Percentiles rank a stretch among this genome's conserved stretches.
phyloP scores from a whole-genome alignment of 495 filamentous ascomycete species.

The Penicillium manginii region DNA sequence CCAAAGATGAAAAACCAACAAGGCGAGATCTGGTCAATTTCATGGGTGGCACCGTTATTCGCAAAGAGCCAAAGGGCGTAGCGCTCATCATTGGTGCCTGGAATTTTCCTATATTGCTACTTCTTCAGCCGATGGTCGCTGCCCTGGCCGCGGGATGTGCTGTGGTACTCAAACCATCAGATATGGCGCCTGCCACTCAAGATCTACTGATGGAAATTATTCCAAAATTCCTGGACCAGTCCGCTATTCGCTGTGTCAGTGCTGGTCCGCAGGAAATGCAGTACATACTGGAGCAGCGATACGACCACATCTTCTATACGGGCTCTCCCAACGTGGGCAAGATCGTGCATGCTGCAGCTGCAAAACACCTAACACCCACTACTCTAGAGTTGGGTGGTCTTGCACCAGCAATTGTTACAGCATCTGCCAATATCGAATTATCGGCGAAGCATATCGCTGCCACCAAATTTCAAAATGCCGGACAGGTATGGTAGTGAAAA shows the following conservation, averaged over 20 bases:
- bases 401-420: slow-evolving; percentile 84
- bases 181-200: slow-evolving; percentile 68
- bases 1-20: slow-evolving; percentile 68
- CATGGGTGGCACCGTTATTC: slow-evolving; percentile 65
- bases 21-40: slow-evolving; percentile 63
- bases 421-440: slow-evolving; percentile 70
- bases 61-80: slow-evolving; percentile 81
- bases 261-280: slow-evolving; percentile 76
- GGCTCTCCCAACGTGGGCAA: slow-evolving; percentile 71
- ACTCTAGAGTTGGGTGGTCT: slow-evolving; percentile 81
- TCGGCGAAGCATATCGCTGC: slow-evolving; percentile 78
- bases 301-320: slow-evolving; percentile 94
- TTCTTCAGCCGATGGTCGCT: slow-evolving; percentile 74
- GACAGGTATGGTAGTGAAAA: slow-evolving; percentile 53
- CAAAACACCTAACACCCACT: slow-evolving; percentile 85
- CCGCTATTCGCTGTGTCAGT: slow-evolving; percentile 70
- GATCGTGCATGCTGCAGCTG: slow-evolving; percentile 84
- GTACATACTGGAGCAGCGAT: slow-evolving; percentile 76
- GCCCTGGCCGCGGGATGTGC: slow-evolving; percentile 88
- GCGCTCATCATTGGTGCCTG: slow-evolving; percentile 86
- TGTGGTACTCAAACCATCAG: slow-evolving; percentile 81
- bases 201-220: slow-evolving; percentile 75
- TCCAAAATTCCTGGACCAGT: slow-evolving; percentile 67
- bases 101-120: slow-evolving; percentile 81
- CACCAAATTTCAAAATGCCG: slow-evolving; percentile 78